Percentiles rank a stretch among this genome's conserved stretches.
Evolutionary conservation across 139 green algal species (phyloP).

Genomic region (Chlorella vulgaris): DNA sequence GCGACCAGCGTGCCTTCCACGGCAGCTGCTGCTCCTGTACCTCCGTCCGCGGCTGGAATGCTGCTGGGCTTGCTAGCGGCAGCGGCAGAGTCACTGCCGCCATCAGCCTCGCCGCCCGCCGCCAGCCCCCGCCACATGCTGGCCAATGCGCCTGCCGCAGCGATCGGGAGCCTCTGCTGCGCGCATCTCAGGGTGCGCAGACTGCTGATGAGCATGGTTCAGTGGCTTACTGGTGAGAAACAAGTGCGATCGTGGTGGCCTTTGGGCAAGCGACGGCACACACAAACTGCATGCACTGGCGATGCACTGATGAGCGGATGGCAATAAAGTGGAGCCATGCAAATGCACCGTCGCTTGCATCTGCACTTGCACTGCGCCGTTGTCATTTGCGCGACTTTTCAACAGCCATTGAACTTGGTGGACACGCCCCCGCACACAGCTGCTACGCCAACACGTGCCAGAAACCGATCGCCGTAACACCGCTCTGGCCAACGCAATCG

Average conservation of each 20-base stretch:
- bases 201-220: not conserved
- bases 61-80: not conserved
- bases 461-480: no score
- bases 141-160: not conserved
- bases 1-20: slow-evolving; percentile 13
- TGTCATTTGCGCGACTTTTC: no score
- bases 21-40: not conserved
- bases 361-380: no score
- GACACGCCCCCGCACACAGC: no score
- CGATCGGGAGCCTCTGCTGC: not conserved
- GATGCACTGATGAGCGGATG: no score
- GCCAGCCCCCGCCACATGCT: slow-evolving; percentile 1
- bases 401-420: no score
- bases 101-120: not conserved
- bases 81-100: not conserved
- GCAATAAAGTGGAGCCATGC: not conserved
- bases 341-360: no score
- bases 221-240: not conserved
- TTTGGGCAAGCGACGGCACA: no score
- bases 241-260: no score
- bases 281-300: no score
- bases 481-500: no score
- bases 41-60: not conserved
- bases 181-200: not conserved
- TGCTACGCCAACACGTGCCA: no score